phyloP scores from a whole-genome alignment of 2,329 filamentous ascomycete species.

The Fonsecaea erecta region DNA sequence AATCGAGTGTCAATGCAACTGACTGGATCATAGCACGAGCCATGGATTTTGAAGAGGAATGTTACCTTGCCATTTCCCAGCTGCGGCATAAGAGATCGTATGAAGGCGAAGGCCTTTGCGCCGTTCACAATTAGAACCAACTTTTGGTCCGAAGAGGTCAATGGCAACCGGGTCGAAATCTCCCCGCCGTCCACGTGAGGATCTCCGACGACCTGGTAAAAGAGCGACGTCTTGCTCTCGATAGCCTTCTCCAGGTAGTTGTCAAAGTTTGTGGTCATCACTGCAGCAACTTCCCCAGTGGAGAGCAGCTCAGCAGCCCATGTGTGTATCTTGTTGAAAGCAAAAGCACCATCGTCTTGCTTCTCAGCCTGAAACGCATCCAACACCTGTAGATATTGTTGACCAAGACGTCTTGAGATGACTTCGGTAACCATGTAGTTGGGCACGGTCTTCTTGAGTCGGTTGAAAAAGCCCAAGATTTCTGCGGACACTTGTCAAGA shows the following conservation, averaged over 20 bases:
- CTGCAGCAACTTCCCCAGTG: neutral
- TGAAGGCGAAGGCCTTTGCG: constrained; percentile 10
- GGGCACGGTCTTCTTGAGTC: constrained; percentile 1
- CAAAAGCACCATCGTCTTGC: neutral
- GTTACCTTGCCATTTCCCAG: constrained; percentile 7
- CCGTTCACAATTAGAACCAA: constrained; percentile 15
- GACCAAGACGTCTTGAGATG: constrained; percentile 7
- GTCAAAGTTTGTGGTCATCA: constrained; percentile 17
- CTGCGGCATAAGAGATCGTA: constrained; percentile 12
- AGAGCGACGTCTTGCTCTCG: neutral
- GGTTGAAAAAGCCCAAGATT: constrained; percentile 3
- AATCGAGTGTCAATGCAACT: constrained; percentile 15
- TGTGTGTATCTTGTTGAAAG: constrained; percentile 3
- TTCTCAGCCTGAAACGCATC: constrained; percentile 9
- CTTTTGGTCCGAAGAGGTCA: neutral
- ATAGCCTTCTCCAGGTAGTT: constrained; percentile 9
- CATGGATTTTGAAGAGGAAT: constrained; percentile 15
- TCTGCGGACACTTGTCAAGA: neutral
- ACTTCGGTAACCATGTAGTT: constrained; percentile 20
- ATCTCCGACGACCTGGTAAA: constrained; percentile 7
- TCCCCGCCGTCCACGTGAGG: constrained; percentile 10
- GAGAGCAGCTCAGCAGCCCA: constrained; percentile 3
- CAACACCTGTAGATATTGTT: constrained; percentile 7
- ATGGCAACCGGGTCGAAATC: neutral
- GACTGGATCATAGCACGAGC: constrained; percentile 11